Conservation (phyloP, 2,329 filamentous ascomycete species). For the Trichophaea hybrida region DNA sequence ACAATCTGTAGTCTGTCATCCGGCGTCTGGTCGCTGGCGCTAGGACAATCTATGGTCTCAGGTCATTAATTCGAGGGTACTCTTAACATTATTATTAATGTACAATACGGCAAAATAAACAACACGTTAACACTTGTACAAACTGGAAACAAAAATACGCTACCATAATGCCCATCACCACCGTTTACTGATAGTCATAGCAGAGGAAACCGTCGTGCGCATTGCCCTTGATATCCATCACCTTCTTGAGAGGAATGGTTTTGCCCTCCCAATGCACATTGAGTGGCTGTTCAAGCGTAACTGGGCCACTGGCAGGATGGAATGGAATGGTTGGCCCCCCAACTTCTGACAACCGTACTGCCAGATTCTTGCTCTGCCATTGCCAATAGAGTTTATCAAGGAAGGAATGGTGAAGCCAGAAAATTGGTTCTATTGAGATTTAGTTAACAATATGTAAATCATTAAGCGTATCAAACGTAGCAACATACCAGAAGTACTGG, state of each 20-base stretch:
- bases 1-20: too few relatives aligned
- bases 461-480: background rate
- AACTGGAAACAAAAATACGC: too few relatives aligned
- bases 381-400: conserved; percentile 31
- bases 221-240: conserved; percentile 28
- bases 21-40: too few relatives aligned
- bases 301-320: conserved; percentile 23
- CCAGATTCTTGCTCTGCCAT: conserved; percentile 30
- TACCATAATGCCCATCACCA: background rate
- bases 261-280: conserved; percentile 28
- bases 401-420: conserved; percentile 32
- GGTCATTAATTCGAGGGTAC: too few relatives aligned
- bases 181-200: conserved; percentile 22
- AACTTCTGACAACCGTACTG: conserved; percentile 29
- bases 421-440: conserved; percentile 28
- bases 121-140: too few relatives aligned
- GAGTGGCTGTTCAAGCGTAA: conserved; percentile 30
- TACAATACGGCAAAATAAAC: too few relatives aligned
- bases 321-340: conserved; percentile 29
- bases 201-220: conserved; percentile 12
- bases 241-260: conserved; percentile 26
- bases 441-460: background rate
- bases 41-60: too few relatives aligned
- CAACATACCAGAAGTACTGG: conserved; percentile 1
- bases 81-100: too few relatives aligned